These are phyloP conservation scores for Camellia oleifera DNA, from an alignment of 179 eudicot genomes.

Conservation along the genomic window DNA sequence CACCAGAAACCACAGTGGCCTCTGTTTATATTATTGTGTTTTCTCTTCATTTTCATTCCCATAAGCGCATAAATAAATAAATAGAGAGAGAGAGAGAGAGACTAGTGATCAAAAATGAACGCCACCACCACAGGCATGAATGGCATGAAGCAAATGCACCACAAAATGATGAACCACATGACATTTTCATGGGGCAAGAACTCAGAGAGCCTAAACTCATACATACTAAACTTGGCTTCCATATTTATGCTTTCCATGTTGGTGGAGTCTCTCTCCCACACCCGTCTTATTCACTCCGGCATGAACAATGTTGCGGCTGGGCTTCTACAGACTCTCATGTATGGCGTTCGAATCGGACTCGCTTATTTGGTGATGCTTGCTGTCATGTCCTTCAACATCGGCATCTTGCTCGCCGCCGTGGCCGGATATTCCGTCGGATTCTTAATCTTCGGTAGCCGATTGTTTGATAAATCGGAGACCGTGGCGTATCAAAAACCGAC, in stretches of 20 bases:
- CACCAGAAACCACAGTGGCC: no score
- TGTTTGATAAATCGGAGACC: constrained; percentile 16
- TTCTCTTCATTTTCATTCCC: no score
- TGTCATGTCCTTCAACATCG: constrained; percentile 74
- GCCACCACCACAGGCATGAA: no score
- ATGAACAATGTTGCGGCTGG: constrained; percentile 25
- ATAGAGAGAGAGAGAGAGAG: background rate
- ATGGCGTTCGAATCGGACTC: constrained; percentile 42
- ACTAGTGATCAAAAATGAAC: no score
- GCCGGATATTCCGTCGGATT: constrained; percentile 56
- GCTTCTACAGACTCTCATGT: constrained; percentile 31
- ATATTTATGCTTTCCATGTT: constrained; percentile 39
- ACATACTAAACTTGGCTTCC: constrained; percentile 34
- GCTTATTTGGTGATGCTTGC: constrained; percentile 67
- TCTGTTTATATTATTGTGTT: no score
- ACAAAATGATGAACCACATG: constrained; percentile 55
- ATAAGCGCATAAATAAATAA: no score
- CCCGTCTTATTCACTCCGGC: constrained; percentile 20
- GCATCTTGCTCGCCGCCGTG: constrained; percentile 50
- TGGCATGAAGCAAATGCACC: background rate
- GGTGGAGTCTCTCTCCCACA: constrained; percentile 37
- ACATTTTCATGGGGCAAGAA: constrained; percentile 69
- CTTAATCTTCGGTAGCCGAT: constrained; percentile 30
- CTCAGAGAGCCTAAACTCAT: constrained; percentile 38
- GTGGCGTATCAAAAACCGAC: constrained; percentile 8